These are phyloP conservation scores for Colletotrichum scovillei DNA, from an alignment of 2,329 filamentous ascomycete genomes.

Conservation along the genomic window DNA sequence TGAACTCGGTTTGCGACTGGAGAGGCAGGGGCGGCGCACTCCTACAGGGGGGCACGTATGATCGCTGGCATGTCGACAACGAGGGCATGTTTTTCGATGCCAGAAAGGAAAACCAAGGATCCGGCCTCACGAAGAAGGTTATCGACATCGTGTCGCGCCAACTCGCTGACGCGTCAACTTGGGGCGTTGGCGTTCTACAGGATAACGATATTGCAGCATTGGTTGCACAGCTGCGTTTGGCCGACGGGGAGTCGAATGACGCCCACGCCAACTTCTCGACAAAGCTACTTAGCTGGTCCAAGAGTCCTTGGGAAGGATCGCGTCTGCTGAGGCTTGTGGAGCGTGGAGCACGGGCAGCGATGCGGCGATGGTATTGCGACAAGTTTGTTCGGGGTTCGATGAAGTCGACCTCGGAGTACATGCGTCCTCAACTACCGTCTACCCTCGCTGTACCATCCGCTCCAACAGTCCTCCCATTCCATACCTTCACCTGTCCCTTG, in stretches of 20 bases:
- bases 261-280: conserved; percentile 49
- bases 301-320: conserved; percentile 88
- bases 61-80: conserved; percentile 94
- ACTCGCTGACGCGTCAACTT: conserved; percentile 84
- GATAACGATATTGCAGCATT: conserved; percentile 64
- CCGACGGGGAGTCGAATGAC: conserved; percentile 49
- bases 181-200: conserved; percentile 81
- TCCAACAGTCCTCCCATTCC: conserved; percentile 94
- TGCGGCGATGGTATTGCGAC: conserved; percentile 90
- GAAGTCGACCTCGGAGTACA: conserved; percentile 71
- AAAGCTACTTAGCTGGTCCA: conserved; percentile 71
- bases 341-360: conserved; percentile 80
- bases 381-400: conserved; percentile 71
- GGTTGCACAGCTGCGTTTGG: conserved; percentile 55
- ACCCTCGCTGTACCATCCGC: conserved; percentile 84
- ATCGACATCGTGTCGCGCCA: conserved; percentile 92
- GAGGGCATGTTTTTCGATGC: conserved; percentile 85
- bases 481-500: conserved; percentile 95
- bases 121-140: conserved; percentile 90
- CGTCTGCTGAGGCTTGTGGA: conserved; percentile 86
- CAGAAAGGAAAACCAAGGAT: conserved; percentile 66
- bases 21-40: conserved; percentile 87
- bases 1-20: conserved; percentile 98
- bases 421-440: conserved; percentile 77
- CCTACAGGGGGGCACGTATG: conserved; percentile 77